These are phyloP conservation scores for Cercospora sp. DNA, from an alignment of 2,329 filamentous ascomycete species.

Conservation along the genomic window DNA sequence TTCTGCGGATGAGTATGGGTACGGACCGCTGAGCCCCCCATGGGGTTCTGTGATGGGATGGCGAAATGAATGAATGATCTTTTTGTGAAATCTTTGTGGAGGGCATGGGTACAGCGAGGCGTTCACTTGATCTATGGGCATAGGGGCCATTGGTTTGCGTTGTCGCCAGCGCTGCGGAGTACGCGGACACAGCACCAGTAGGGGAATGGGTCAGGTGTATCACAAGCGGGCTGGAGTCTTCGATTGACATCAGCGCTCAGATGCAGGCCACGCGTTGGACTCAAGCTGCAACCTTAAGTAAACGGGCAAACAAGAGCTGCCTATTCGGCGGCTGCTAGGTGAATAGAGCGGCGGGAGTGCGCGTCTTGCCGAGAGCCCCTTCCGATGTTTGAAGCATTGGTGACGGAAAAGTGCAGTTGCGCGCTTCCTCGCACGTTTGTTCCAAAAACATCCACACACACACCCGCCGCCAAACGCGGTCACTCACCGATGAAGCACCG, in stretches of 20 bases:
- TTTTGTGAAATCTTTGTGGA: neutral
- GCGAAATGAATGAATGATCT: neutral
- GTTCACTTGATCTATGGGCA: neutral
- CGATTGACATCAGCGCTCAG: neutral
- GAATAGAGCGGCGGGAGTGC: neutral
- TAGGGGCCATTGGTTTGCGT: neutral
- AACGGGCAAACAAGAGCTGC: neutral
- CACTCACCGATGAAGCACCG: neutral
- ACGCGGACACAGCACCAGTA: neutral
- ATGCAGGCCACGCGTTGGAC: neutral
- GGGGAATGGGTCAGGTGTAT: neutral
- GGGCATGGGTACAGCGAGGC: neutral
- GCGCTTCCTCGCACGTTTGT: conserved; percentile 1
- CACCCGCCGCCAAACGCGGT: neutral
- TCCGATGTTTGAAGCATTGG: neutral
- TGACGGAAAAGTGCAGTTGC: conserved; percentile 5
- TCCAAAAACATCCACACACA: conserved; percentile 3
- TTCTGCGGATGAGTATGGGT: neutral
- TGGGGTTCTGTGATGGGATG: neutral
- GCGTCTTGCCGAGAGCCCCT: neutral
- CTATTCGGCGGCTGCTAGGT: neutral
- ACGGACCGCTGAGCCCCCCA: neutral
- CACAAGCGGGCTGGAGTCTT: neutral
- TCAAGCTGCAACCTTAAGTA: neutral
- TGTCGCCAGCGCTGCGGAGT: neutral